Conservation (phyloP, 176 grass and related monocot species). For the Neostapfia colusana region DNA sequence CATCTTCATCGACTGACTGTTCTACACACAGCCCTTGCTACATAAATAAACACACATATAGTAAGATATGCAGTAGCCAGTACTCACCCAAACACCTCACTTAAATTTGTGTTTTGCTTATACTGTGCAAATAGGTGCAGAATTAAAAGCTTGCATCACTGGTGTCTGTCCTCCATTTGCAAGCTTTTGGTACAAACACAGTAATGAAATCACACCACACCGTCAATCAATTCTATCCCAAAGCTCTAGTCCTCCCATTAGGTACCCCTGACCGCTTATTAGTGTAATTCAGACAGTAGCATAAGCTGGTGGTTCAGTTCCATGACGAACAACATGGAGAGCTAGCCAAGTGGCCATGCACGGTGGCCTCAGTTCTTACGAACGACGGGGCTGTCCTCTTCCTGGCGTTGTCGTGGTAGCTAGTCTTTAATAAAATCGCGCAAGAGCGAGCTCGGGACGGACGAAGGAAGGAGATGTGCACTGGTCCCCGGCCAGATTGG, state of each 20-base stretch:
- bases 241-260: background rate
- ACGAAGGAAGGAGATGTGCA: conserved; percentile 30
- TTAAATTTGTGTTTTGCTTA: conserved; percentile 34
- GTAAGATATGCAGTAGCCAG: background rate
- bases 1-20: background rate
- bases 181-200: conserved; percentile 10
- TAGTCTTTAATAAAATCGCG: conserved; percentile 36
- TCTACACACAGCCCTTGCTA: conserved; percentile 21
- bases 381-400: background rate
- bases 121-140: conserved; percentile 48
- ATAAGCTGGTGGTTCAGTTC: background rate
- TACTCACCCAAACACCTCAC: conserved; percentile 26
- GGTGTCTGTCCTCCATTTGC: conserved; percentile 19
- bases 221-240: background rate
- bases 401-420: background rate
- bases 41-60: conserved; percentile 10
- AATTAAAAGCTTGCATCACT: conserved; percentile 50
- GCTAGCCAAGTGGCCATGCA: conserved; percentile 26
- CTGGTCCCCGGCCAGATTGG: conserved; percentile 60
- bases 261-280: background rate
- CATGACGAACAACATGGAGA: conserved; percentile 13
- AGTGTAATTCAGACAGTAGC: background rate
- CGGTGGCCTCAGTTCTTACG: background rate
- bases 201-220: background rate
- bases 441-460: conserved; percentile 2